Base-by-base conservation (phyloP, 2,329 filamentous ascomycete genomes). In the Stylonectria norvegica region DNA sequence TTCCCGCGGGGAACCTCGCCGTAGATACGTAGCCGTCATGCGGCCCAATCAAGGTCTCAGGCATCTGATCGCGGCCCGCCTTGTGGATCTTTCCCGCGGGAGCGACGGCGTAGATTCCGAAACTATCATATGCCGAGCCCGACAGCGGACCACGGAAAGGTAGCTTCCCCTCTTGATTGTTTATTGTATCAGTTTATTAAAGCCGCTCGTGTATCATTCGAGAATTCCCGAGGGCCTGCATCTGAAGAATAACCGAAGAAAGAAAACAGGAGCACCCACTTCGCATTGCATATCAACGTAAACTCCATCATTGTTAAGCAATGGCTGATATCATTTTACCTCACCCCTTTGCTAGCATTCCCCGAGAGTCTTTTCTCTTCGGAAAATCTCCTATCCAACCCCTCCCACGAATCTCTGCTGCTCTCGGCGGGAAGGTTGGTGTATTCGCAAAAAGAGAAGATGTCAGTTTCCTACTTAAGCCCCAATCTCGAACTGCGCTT, bases 371-470 rank as follows among this genome's bases (percentile, higher is more conserved):
- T 8, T 75, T 86, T 52, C 76, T 84, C 45, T 83, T 86, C 38
- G 80, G 79, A 1, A 78, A 81, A 12, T 85, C 83, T 0, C 83
- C 82, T 20, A 83, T 87, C 55, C 81, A 87, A 57, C 62, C 71
- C 36, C 75, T 88, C 23, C 78, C 80, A 39, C 74, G 81, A 47
- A 84, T 86, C 56, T 80, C 79, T 20, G 60, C 71, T 38, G 78
- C 76, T 17, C 72, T 86, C 5, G 74, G 76, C 34, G 73, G 73
- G 20, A 73, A 73, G 51, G 77, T 84, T 28, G 69, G 72, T 15
- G 74, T 87, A 48, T 87, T 79, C 57, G 83, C 83, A 38, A 87
- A 87, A 64, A 75, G 83, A 36, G 83, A 87, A 50, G 84, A 87
- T 64, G n/a, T n/a, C n/a, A n/a, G n/a, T n/a, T n/a, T n/a, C n/a